phyloP scores from a whole-genome alignment of 2,329 filamentous ascomycete genomes.

The Colletotrichum navitas region DNA sequence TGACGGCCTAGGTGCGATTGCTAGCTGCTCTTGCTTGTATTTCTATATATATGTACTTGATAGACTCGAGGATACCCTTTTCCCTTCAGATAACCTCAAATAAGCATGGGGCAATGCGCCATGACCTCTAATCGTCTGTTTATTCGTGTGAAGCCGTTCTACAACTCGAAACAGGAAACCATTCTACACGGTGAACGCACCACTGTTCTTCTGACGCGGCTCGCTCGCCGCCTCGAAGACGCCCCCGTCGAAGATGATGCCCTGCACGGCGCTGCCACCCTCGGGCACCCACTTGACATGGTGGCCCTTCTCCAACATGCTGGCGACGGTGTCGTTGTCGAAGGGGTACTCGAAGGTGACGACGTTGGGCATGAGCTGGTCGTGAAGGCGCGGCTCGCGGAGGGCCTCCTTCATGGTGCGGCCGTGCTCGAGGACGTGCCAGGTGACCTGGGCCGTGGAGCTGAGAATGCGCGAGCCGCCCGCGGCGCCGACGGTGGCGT shows the following conservation, averaged over 20 bases:
- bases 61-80: conserved; percentile 55
- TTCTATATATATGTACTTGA: conserved; percentile 44
- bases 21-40: conserved; percentile 32
- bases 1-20: conserved; percentile 45
- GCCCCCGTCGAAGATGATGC: conserved; percentile 72
- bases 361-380: conserved; percentile 82
- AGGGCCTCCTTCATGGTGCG: conserved; percentile 73
- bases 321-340: conserved; percentile 72
- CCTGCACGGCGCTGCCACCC: conserved; percentile 78
- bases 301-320: conserved; percentile 74
- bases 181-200: conserved; percentile 65
- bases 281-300: conserved; percentile 77
- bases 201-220: conserved; percentile 79
- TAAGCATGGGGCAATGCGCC: conserved; percentile 11
- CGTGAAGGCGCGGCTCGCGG: conserved; percentile 77
- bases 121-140: not conserved
- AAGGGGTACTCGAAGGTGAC: conserved; percentile 78
- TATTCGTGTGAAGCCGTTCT: not conserved
- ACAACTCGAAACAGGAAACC: not conserved
- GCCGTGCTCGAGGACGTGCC: conserved; percentile 76
- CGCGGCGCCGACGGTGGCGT: conserved; percentile 79
- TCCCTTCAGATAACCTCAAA: conserved; percentile 42
- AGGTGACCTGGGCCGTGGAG: conserved; percentile 78
- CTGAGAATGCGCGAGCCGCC: conserved; percentile 89
- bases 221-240: conserved; percentile 84